phyloP scores from a whole-genome alignment of 2,329 filamentous ascomycete species.

The Ilyonectria sp. region DNA sequence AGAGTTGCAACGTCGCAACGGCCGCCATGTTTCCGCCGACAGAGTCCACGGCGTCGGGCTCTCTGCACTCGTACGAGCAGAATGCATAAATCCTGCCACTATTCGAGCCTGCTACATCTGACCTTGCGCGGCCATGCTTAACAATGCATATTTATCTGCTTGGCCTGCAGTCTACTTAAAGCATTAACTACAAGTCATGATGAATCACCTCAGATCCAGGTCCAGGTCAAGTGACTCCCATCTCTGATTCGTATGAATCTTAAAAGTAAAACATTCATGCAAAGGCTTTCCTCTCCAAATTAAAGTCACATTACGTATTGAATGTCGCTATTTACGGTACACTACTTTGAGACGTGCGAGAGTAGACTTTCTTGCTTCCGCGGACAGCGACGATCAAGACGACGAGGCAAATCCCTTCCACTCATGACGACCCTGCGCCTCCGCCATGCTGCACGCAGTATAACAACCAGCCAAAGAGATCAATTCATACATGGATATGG shows the following conservation, averaged over 20 bases:
- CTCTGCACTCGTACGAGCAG: neutral
- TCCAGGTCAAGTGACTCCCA: neutral
- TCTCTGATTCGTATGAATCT: neutral
- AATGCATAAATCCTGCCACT: neutral
- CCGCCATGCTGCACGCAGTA: conserved; percentile 19
- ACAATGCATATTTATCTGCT: neutral
- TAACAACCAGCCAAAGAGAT: conserved; percentile 7
- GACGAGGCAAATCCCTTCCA: neutral
- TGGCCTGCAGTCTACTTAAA: neutral
- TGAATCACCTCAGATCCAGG: neutral
- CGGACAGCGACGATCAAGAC: neutral
- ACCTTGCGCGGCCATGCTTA: neutral
- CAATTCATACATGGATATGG: neutral
- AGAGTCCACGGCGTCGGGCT: neutral
- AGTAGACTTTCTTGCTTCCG: conserved; percentile 2
- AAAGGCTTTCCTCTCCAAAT: neutral
- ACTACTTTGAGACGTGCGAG: conserved; percentile 1
- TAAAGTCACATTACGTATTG: neutral
- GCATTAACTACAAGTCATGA: neutral
- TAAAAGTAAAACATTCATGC: neutral
- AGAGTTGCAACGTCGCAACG: neutral
- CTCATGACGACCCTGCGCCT: conserved; percentile 2
- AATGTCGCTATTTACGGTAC: neutral
- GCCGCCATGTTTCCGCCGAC: neutral
- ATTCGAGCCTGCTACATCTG: neutral